Evolutionary conservation across 2,329 filamentous ascomycete species (phyloP), one percentile per base, ranked within the genome.

Genomic region (Ascosphaera apis): DNA sequence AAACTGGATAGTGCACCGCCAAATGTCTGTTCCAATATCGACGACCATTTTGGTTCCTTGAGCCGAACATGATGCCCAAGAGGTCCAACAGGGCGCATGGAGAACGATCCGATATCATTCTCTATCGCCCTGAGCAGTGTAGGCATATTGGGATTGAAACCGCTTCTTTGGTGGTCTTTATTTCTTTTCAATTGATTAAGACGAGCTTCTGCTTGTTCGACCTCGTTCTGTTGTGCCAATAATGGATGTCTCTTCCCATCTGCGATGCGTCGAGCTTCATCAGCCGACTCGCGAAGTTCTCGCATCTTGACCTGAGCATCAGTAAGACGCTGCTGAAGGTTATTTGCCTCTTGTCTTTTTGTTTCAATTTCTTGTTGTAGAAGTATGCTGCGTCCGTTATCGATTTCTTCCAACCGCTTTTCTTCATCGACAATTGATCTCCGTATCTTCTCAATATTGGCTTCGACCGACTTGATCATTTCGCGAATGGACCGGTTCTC

Each of bases 1-100:
- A 95, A 98, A 1, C 69, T 72, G 41, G 72, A 76, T 21, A 95
- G 58, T 0, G 59, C 62, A 3, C 53, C 55, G n/a, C 80, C 80
- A 33, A 92, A 65, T 1, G 69, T 69, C 42, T 67, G 76, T 50
- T 98, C 88, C 11, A 98, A 54, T 31, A 91, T 72, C 1, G 69
- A 67, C 1, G 76, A 77, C 88, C 88, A 98, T 45, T 80, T 66
- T 1, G 80, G 76, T 44, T 86, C 74, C 25, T 72, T 58, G 16
- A 98, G 60, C 43, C 72, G 73, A 36, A 98, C 65, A 47, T 88
- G 69, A 16, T 72, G 61, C 19, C 84, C 88, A 11, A 95, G 61
- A 0, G 88, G 88, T 0, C 88, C 88, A 23, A 95, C 62, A 2
- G 88, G 88, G 41, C 67, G 74, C 31, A 67, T 59, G 16, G 62